phyloP scores from a whole-genome alignment of 257 asterid genomes.

The Sherardia arvensis region DNA sequence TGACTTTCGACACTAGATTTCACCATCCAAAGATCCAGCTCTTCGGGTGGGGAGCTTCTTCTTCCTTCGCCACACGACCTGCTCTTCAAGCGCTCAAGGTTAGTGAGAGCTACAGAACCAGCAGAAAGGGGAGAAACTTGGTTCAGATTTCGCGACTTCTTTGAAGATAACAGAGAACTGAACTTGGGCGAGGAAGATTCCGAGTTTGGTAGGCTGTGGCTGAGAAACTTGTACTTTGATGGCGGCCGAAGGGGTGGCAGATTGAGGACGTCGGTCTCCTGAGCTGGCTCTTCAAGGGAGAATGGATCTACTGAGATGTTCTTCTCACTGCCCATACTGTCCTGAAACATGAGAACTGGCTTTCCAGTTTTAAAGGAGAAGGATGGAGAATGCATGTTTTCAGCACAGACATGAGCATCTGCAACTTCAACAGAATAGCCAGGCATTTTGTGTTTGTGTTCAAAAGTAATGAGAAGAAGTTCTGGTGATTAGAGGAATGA shows the following conservation, averaged over 20 bases:
- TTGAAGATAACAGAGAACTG: slow-evolving; percentile 14
- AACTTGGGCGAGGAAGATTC: slow-evolving; percentile 42
- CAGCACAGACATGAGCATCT: not conserved
- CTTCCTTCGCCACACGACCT: slow-evolving; percentile 77
- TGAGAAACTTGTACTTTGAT: slow-evolving; percentile 28
- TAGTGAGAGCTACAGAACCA: slow-evolving; percentile 43
- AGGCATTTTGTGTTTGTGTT: slow-evolving; percentile 4
- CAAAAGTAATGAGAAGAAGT: not conserved
- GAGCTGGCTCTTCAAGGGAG: slow-evolving; percentile 26
- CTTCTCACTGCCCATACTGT: slow-evolving; percentile 34
- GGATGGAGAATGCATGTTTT: not conserved
- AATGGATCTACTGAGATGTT: slow-evolving; percentile 62
- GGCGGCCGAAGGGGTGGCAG: slow-evolving; percentile 22
- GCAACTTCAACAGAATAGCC: slow-evolving; percentile 2
- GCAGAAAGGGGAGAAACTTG: slow-evolving; percentile 17
- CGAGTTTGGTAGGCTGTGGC: slow-evolving; percentile 60
- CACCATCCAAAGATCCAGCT: slow-evolving; percentile 36
- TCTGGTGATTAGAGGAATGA: not conserved
- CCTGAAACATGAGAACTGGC: slow-evolving; percentile 13
- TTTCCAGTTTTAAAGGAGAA: not conserved
- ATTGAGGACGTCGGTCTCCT: slow-evolving; percentile 1
- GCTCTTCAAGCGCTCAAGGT: slow-evolving; percentile 67
- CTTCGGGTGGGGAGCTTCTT: slow-evolving; percentile 41
- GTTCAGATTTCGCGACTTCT: slow-evolving; percentile 15
- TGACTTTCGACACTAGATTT: slow-evolving; percentile 1